Evolutionary conservation across 805 yeast genomes (phyloP), one percentile per base, ranked within the genome.

Genomic region (Tetrapisispora namnaoensis): DNA sequence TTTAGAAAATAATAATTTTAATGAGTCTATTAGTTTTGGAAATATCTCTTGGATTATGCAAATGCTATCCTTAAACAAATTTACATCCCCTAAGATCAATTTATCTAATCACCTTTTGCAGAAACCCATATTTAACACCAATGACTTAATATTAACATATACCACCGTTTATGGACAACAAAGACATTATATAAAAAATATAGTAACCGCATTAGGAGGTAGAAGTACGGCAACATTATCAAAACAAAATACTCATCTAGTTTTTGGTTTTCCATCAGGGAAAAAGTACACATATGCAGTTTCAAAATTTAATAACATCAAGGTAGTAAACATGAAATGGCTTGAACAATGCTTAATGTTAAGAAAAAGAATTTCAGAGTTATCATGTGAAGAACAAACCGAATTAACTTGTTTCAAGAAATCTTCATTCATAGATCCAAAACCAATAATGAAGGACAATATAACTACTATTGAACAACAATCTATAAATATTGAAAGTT

Each of bases 81-180:
- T 84, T 79, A 68, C 72, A 1, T 57, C 73, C 2, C 91, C 95
- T 0, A 55, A 57, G 13, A 57, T 61, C 1, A 76, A 76, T 52
- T 62, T 90, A 20, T 71, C 90, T 5, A 89, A 84, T 58, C 79
- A 80, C 57, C 97, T 98, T 0, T 70, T 72, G 4, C 67, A 68
- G 36, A 60, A 63, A 22, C 69, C 63, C 0, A 54, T 87, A 2
- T 69, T 75, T 1, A 78, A 73, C 4, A 76, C 83, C 70, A 66
- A 68, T 17, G 72, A 75, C 13, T 63, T 79, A 35, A 68, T 72
- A 3, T 75, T 88, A 9, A 74, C 88, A 13, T 77, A 86, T 5
- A 82, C 96, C 0, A 87, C 88, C 57, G 88, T 86, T 59, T 76
- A 84, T 20, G 96, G 96, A 0, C 93, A 85, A 59, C 85, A 95